Percentiles rank a stretch among this genome's conserved stretches.
Evolutionary conservation across 2,329 filamentous ascomycete genomes (phyloP).

Genomic region (Chrysosporium keratinophilum): DNA sequence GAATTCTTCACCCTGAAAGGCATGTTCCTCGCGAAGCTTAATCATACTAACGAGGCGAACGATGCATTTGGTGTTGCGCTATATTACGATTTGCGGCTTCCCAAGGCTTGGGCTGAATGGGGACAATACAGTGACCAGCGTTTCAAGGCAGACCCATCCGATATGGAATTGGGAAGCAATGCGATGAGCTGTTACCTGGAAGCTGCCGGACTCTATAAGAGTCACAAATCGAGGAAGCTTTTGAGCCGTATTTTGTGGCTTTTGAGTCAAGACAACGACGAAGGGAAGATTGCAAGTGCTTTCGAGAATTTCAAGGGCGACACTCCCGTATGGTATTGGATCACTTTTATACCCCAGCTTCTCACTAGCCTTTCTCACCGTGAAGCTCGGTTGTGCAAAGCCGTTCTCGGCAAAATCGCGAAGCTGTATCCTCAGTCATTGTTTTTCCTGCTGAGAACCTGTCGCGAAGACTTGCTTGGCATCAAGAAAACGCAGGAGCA

Average conservation of each 20-base stretch:
- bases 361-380: slow-evolving; percentile 84
- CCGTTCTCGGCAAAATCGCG: slow-evolving; percentile 82
- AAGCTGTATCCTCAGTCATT: slow-evolving; percentile 92
- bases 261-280: slow-evolving; percentile 81
- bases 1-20: slow-evolving; percentile 99
- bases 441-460: slow-evolving; percentile 91
- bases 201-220: slow-evolving; percentile 93
- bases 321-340: slow-evolving; percentile 98
- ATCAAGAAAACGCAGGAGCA: slow-evolving; percentile 78
- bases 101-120: slow-evolving; percentile 99
- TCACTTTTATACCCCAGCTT: slow-evolving; percentile 95
- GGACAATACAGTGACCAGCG: slow-evolving; percentile 94
- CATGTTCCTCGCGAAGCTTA: slow-evolving; percentile 95
- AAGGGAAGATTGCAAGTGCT: slow-evolving; percentile 68
- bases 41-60: slow-evolving; percentile 82
- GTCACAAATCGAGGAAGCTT: slow-evolving; percentile 86
- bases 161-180: slow-evolving; percentile 75
- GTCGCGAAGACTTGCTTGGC: slow-evolving; percentile 80
- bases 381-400: slow-evolving; percentile 76
- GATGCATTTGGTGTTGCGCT: slow-evolving; percentile 88
- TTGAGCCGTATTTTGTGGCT: slow-evolving; percentile 91
- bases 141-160: slow-evolving; percentile 80
- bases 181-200: slow-evolving; percentile 94
- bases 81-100: slow-evolving; percentile 88
- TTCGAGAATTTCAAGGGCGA: slow-evolving; percentile 98